Conservation (phyloP, 2,329 filamentous ascomycete genomes). For the Diplocarpon rosae region DNA sequence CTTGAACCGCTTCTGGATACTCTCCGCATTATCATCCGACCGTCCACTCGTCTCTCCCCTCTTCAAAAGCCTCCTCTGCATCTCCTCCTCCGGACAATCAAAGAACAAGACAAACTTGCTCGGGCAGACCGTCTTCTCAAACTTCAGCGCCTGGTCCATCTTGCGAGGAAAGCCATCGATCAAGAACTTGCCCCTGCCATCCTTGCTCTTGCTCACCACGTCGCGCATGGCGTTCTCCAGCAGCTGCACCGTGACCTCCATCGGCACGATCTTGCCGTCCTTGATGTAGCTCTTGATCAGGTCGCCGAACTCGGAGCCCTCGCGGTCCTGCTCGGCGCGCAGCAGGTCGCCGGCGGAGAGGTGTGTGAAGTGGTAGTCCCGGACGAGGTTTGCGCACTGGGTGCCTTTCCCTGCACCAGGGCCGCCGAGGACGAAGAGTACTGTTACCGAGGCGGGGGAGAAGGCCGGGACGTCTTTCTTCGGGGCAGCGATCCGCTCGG, state of each 20-base stretch:
- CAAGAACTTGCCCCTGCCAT: constrained; percentile 58
- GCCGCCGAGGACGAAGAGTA: constrained; percentile 91
- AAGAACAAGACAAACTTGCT: constrained; percentile 85
- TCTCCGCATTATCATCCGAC: constrained; percentile 87
- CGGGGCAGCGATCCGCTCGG: constrained; percentile 33
- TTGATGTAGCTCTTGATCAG: constrained; percentile 91
- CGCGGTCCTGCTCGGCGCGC: constrained; percentile 82
- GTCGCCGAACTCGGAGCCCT: constrained; percentile 78
- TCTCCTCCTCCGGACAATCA: constrained; percentile 81
- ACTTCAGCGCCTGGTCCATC: constrained; percentile 91
- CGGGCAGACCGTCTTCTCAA: constrained; percentile 79
- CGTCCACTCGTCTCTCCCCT: constrained; percentile 87
- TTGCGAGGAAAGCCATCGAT: constrained; percentile 85
- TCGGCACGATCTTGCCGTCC: constrained; percentile 92
- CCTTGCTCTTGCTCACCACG: constrained; percentile 42
- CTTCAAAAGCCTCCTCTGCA: constrained; percentile 75
- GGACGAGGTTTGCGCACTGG: constrained; percentile 80
- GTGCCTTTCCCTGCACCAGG: constrained; percentile 95
- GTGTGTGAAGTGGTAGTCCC: constrained; percentile 83
- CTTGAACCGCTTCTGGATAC: constrained; percentile 91
- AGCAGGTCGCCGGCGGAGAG: constrained; percentile 88
- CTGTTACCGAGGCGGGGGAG: constrained; percentile 66
- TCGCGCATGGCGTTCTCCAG: constrained; percentile 87
- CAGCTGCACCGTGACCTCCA: constrained; percentile 91
- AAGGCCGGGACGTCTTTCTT: constrained; percentile 57